A percentile compares a stretch with the other conserved stretches of the same genome.
These are phyloP conservation scores for Boletellus ananas DNA, from an alignment of 768 basidiomycete genomes.

Conservation along the genomic window DNA sequence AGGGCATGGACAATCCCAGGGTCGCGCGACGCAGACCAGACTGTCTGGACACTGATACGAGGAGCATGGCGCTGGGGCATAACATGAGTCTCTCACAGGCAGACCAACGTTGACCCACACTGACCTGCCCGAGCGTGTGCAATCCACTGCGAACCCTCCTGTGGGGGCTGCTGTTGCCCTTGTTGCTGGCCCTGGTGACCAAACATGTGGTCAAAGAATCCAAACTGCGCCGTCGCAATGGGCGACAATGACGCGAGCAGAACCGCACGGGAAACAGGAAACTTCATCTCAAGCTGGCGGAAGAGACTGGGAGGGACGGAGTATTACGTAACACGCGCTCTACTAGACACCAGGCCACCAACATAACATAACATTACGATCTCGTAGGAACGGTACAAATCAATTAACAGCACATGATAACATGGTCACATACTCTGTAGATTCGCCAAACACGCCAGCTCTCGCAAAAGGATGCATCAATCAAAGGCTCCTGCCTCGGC, in stretches of 20 bases:
- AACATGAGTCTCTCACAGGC: background rate
- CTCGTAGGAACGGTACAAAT: conserved; percentile 29
- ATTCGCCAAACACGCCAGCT: conserved; percentile 8
- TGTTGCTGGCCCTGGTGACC: conserved; percentile 49
- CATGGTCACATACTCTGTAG: conserved; percentile 22
- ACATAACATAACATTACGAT: conserved; percentile 28
- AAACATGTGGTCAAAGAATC: conserved; percentile 79
- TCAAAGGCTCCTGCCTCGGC: background rate
- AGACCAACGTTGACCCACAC: conserved; percentile 13
- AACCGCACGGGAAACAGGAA: conserved; percentile 1
- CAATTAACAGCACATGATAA: conserved; percentile 29
- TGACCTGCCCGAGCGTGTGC: conserved; percentile 62
- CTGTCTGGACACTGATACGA: conserved; percentile 75
- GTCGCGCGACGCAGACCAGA: conserved; percentile 52
- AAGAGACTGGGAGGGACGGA: background rate
- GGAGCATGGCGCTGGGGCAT: conserved; percentile 60
- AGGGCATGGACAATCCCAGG: conserved; percentile 75
- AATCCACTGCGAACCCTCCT: conserved; percentile 59
- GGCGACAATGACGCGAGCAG: conserved; percentile 26
- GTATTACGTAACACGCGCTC: no score
- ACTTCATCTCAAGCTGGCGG: conserved; percentile 13
- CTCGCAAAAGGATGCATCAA: conserved; percentile 3
- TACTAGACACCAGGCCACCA: background rate
- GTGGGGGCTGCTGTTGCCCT: conserved; percentile 42
- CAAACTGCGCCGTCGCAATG: conserved; percentile 60